phyloP scores from a whole-genome alignment of 805 yeast genomes.

The Hanseniaspora valbyensis region DNA sequence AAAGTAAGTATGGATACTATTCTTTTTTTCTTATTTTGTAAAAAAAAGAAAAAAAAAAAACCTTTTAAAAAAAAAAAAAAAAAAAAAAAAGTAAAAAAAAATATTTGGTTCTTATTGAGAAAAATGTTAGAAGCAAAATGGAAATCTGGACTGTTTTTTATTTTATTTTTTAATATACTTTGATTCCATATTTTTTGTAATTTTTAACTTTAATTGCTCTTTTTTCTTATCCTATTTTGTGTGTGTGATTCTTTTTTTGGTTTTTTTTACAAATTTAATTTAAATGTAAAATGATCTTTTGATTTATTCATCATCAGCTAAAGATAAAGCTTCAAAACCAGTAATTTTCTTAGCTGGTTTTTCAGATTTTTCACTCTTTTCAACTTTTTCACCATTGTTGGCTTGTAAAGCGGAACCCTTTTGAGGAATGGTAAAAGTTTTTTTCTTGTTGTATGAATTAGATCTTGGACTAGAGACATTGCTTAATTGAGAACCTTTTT shows the following conservation, averaged over 20 bases:
- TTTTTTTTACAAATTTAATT: no score
- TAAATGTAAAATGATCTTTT: no score
- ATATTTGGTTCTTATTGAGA: background rate
- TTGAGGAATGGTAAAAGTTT: background rate
- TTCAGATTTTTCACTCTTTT: no score
- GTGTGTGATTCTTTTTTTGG: no score
- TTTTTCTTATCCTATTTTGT: no score
- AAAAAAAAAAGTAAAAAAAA: background rate
- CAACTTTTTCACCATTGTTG: no score
- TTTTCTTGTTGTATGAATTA: background rate
- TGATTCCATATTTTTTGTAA: background rate
- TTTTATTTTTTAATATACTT: background rate
- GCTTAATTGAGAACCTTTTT: background rate
- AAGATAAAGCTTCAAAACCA: constrained; percentile 10
- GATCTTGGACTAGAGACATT: background rate
- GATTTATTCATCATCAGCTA: constrained; percentile 3
- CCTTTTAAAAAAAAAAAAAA: background rate
- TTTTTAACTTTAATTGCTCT: no score
- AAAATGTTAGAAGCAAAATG: background rate
- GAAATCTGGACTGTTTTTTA: background rate
- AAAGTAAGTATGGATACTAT: no score
- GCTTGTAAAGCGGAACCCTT: background rate
- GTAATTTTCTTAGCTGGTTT: background rate
- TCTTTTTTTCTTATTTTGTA: no score
- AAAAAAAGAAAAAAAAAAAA: no score